Evolutionary conservation across 768 basidiomycete species (phyloP).

Genomic region (Xerocomellus dryophilus): DNA sequence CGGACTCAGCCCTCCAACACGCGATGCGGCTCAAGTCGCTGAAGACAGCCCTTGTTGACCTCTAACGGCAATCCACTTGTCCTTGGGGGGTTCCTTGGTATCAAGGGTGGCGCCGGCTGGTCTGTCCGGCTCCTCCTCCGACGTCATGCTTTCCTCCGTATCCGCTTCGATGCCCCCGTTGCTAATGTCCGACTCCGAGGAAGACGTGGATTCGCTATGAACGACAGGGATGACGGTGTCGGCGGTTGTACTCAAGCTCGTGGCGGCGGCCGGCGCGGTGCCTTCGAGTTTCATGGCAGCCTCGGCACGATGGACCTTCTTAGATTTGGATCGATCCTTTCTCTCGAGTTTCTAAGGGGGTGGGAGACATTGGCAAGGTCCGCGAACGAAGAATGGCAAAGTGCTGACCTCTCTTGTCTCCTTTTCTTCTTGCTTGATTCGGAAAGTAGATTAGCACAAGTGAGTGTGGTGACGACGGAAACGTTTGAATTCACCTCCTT

Average conservation of each 20-base stretch:
- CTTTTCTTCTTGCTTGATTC: conserved; percentile 40
- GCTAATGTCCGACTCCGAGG: conserved; percentile 58
- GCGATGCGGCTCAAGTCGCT: conserved; percentile 8
- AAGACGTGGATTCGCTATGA: conserved; percentile 38
- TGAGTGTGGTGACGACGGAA: background rate
- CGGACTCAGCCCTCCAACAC: background rate
- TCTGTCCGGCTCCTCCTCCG: conserved; percentile 62
- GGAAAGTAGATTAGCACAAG: conserved; percentile 21
- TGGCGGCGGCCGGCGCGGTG: conserved; percentile 3
- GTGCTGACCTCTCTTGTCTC: conserved; percentile 45
- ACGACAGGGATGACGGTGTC: conserved; percentile 22
- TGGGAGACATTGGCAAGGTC: background rate
- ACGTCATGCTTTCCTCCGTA: conserved; percentile 71
- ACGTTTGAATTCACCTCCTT: conserved; percentile 47
- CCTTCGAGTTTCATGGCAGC: conserved; percentile 30
- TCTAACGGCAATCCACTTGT: conserved; percentile 80
- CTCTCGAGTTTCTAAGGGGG: conserved; percentile 48
- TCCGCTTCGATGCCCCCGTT: conserved; percentile 67
- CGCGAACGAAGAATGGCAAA: background rate
- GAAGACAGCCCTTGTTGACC: conserved; percentile 33
- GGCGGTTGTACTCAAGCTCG: conserved; percentile 6
- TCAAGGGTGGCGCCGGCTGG: conserved; percentile 17
- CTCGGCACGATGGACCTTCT: conserved; percentile 41
- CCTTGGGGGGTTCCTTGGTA: conserved; percentile 40
- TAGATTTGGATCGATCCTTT: conserved; percentile 56